phyloP scores from a whole-genome alignment of 768 basidiomycete species.

The Chalciporus chontae region DNA sequence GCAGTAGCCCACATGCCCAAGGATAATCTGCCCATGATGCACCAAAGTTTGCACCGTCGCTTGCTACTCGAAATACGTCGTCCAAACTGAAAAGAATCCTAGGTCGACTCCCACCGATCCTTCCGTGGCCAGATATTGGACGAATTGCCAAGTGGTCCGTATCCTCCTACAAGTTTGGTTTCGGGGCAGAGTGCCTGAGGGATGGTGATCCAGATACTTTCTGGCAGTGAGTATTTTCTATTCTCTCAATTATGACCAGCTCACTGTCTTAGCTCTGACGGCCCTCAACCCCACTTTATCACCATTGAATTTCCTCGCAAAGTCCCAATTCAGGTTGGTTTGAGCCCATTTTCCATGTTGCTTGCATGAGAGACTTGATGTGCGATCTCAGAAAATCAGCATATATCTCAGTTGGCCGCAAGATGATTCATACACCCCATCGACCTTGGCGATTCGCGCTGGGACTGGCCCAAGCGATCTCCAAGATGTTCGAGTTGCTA shows the following conservation, averaged over 20 bases:
- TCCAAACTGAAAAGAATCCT: background rate
- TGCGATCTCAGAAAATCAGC: constrained; percentile 67
- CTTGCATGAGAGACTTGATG: constrained; percentile 1
- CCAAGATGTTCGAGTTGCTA: constrained; percentile 84
- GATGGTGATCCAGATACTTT: constrained; percentile 91
- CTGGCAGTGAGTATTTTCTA: constrained; percentile 79
- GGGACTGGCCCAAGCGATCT: constrained; percentile 90
- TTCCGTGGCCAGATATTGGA: constrained; percentile 83
- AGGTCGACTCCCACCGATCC: constrained; percentile 44
- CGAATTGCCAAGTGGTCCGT: constrained; percentile 92
- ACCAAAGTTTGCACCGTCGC: constrained; percentile 28
- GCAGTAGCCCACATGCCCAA: constrained; percentile 18
- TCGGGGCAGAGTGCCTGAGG: constrained; percentile 87
- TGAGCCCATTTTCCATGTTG: background rate
- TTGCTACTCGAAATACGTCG: background rate
- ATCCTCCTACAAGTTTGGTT: constrained; percentile 94
- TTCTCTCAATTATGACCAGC: background rate
- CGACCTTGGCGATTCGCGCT: constrained; percentile 83
- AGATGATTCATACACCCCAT: constrained; percentile 97
- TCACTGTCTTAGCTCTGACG: constrained; percentile 63
- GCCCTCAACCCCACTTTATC: constrained; percentile 95
- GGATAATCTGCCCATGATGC: constrained; percentile 39
- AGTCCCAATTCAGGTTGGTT: constrained; percentile 77
- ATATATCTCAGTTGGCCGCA: constrained; percentile 74
- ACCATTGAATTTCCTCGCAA: constrained; percentile 91